Percentiles rank a stretch among this genome's conserved stretches.
Evolutionary conservation across 371 early-diverging fungal genomes (phyloP).

Genomic region (Synchytrium microbalum): DNA sequence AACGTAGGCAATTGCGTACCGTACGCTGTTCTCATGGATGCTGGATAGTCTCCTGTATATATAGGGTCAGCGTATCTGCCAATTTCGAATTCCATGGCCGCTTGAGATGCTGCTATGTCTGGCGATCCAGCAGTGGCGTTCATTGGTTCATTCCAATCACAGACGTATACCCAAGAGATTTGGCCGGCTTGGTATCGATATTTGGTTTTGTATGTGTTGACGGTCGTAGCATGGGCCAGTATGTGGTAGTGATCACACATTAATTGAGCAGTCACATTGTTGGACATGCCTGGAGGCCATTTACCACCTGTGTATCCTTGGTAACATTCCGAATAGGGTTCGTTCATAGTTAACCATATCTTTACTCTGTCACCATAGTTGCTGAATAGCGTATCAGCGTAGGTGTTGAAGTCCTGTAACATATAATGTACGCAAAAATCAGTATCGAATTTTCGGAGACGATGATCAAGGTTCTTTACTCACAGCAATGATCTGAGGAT

Average conservation of each 20-base stretch:
- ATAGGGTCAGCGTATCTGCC: constrained; percentile 29
- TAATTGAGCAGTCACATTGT: constrained; percentile 16
- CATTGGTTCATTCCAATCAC: constrained; percentile 20
- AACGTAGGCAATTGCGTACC: constrained; percentile 25
- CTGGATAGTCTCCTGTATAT: constrained; percentile 29
- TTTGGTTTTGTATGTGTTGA: constrained; percentile 18
- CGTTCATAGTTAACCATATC: constrained; percentile 35
- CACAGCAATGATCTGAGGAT: constrained; percentile 2
- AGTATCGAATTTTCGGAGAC: no score
- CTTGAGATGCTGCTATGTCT: constrained; percentile 16
- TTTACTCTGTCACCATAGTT: constrained; percentile 24
- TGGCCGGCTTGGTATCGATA: constrained; percentile 17
- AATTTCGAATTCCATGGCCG: constrained; percentile 19
- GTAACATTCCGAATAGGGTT: constrained; percentile 17
- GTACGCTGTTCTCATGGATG: constrained; percentile 13
- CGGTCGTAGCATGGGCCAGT: constrained; percentile 25
- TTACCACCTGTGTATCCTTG: constrained; percentile 16
- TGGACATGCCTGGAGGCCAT: constrained; percentile 24
- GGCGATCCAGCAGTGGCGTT: constrained; percentile 5
- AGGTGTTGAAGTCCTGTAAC: constrained; percentile 20
- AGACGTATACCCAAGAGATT: constrained; percentile 16
- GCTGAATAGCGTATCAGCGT: constrained; percentile 20
- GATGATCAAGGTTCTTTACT: no score
- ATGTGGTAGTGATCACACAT: constrained; percentile 19
- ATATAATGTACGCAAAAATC: no score